Evolutionary conservation across 2,329 filamentous ascomycete species (phyloP).

Genomic region (Paecilomyces sp.): DNA sequence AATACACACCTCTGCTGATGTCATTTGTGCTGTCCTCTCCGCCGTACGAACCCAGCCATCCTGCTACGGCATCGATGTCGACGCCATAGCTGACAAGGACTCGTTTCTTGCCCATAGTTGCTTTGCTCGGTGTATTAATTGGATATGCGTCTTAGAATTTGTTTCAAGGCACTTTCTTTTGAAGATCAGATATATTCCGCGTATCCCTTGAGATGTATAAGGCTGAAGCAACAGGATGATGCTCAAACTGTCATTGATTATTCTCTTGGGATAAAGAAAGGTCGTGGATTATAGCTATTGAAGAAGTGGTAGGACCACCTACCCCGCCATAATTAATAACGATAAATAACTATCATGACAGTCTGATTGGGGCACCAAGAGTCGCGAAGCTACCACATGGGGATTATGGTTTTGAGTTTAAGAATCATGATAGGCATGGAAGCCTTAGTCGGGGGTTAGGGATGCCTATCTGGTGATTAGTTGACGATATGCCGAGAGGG

Average conservation of each 20-base stretch:
- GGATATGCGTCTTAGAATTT: background rate
- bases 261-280: background rate
- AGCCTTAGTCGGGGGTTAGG: background rate
- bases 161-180: no score
- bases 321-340: background rate
- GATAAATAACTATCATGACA: background rate
- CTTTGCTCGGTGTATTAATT: background rate
- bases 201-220: no score
- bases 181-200: background rate
- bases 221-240: background rate
- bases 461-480: background rate
- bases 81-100: slow-evolving; percentile 58
- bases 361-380: background rate
- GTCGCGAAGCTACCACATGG: background rate
- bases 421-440: background rate
- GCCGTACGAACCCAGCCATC: slow-evolving; percentile 69
- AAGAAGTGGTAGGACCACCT: background rate
- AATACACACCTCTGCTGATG: slow-evolving; percentile 55
- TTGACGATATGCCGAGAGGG: background rate
- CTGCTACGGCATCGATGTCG: slow-evolving; percentile 69
- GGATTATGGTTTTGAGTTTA: background rate
- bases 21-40: slow-evolving; percentile 66
- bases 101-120: slow-evolving; percentile 37
- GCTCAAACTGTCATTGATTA: background rate
- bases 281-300: background rate